Percentiles rank a stretch among this genome's conserved stretches.
phyloP scores from a whole-genome alignment of 1,284 basidiomycete genomes.

The Athelia sp. region DNA sequence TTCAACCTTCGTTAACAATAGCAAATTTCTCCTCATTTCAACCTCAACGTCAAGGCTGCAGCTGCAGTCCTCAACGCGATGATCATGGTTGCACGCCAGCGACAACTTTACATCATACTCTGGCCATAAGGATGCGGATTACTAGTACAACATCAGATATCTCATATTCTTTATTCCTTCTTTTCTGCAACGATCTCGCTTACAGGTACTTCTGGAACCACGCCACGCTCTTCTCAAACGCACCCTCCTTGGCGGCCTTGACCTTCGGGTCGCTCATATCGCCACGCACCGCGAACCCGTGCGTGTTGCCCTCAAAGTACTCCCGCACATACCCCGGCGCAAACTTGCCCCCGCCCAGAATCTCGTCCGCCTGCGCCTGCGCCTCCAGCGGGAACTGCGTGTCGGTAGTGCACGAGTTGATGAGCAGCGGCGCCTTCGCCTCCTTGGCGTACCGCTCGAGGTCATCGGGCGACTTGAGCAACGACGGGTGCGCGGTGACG shows the following conservation, averaged over 20 bases:
- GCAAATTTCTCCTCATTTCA: no score
- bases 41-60: no score
- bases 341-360: slow-evolving; percentile 34
- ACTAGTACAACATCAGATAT: no score
- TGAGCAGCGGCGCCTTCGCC: slow-evolving; percentile 33
- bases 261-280: slow-evolving; percentile 18
- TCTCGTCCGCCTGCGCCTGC: slow-evolving; percentile 28
- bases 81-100: no score
- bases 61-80: no score
- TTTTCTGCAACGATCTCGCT: no score
- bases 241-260: slow-evolving; percentile 27
- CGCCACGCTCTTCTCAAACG: slow-evolving; percentile 23
- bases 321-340: slow-evolving; percentile 37
- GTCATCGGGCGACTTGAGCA: slow-evolving; percentile 1
- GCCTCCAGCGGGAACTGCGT: slow-evolving; percentile 23
- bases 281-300: slow-evolving; percentile 54
- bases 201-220: slow-evolving; percentile 11
- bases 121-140: no score
- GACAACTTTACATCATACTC: no score
- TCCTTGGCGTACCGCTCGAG: slow-evolving; percentile 16
- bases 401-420: slow-evolving; percentile 38
- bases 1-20: no score
- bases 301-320: slow-evolving; percentile 38
- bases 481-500: slow-evolving; percentile 2
- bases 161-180: no score